Evolutionary conservation across 768 basidiomycete genomes (phyloP), one percentile per base, ranked within the genome.

Genomic region (Suillus spraguei): DNA sequence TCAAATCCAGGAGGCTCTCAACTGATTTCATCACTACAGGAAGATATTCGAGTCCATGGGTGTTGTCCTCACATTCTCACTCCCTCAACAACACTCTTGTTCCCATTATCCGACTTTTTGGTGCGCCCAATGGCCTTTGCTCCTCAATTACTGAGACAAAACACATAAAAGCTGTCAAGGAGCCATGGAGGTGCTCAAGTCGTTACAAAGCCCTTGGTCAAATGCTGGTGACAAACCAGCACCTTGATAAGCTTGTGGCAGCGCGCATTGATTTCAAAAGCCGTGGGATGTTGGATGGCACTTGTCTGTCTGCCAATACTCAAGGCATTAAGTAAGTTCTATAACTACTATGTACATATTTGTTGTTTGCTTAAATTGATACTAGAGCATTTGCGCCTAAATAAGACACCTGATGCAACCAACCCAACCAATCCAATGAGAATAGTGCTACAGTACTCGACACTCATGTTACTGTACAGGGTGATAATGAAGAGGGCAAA

Each of bases 71-170:
- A 63, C 63, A 2, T 71, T 74, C 52, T 68, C 64, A 2, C 66
- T 76, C 1, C 77, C 75, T 1, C 65, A 70, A 0, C 77, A 78
- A 55, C 77, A 78, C 44, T 68, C 74, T 0, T 62, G 78, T 5
- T 17, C 55, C 1, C 77, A 79, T 68, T 5, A 74, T 76, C 47
- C 49, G 47, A 16, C 39, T 64, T 2, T 76, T 71, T 60, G 74
- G 68, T 4, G 38, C 38, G 5, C 38, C 38, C 5, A 39, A 39
- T 14, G 38, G 38, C 38, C 38, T 39, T 1, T 39, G 38, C 5
- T 39, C 13, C 0, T 39, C 14, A 5, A 39, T 39, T 14, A 39
- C 38, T 1, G 13, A 39, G 5, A 39, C 14, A 5, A 39, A 39
- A 4, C 38, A 39, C 14, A 39, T 39, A 13, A 39, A 39, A 14